Evolutionary conservation across 352 stramenopile species (phyloP), one percentile per base, ranked within the genome.

Genomic region (Labyrinthula sp.): DNA sequence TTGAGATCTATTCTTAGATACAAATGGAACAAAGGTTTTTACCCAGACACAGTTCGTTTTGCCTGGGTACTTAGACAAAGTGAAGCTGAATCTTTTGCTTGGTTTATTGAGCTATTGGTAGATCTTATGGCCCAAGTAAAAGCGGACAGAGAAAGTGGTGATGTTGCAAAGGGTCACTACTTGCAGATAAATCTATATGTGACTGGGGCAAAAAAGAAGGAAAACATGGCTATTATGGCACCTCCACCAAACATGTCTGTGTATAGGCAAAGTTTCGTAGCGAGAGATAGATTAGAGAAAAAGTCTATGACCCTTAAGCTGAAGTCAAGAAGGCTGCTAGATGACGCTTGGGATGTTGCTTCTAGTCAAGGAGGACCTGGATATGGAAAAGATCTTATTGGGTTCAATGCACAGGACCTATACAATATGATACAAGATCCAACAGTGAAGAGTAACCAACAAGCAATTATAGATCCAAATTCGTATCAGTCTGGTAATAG

Each of bases 21-120:
- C 56, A 57, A 56, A 15, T 67, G 60, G 60, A 61, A 62, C n/a
- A 65, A 62, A 39, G 61, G 61, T 30, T 66, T 64, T 40, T 43
- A 54, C 18, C 60, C 60, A n/a, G 58, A 67, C 36, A 57, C 61
- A n/a, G 31, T 67, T 8, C 54, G 63, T 34, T 57, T 67, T 30
- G 63, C 59, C 40, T 67, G 60, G 59, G 45, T 67, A 21, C 31
- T 67, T 22, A 26, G 49, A 5, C 59, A 67, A 21, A 38, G n/a
- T 40, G 60, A 67, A 47, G 7, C 66, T 12, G 39, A 61, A n/a
- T 30, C 12, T 25, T 67, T 67, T 36, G 43, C 66, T 26, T 67
- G 60, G 60, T 48, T 62, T 18, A 28, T 63, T 18, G 47, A 59
- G 20, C 37, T 38, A 1, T 15, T 64, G 7, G 47, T 41, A 7